phyloP scores from a whole-genome alignment of 2,329 filamentous ascomycete genomes.

The Sclerotinia borealis region DNA sequence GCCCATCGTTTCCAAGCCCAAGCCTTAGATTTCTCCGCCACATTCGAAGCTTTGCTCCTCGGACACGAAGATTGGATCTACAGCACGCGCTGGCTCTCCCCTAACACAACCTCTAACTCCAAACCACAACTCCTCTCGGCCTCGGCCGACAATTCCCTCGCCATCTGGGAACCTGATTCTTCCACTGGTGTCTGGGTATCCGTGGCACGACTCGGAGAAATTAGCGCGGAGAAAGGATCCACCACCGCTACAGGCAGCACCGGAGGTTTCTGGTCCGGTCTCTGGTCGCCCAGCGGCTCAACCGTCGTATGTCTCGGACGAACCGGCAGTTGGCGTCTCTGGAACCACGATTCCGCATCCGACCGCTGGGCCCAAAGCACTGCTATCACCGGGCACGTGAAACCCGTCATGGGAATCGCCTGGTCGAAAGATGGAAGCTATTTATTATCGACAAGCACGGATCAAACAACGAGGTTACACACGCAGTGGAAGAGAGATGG shows the following conservation, averaged over 20 bases:
- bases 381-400: conserved; percentile 78
- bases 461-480: conserved; percentile 89
- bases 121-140: conserved; percentile 74
- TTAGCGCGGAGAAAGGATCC: conserved; percentile 89
- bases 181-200: conserved; percentile 89
- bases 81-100: conserved; percentile 50
- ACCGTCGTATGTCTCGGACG: conserved; percentile 77
- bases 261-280: conserved; percentile 91
- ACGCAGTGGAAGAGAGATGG: conserved; percentile 61
- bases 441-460: conserved; percentile 79
- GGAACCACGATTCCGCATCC: conserved; percentile 56
- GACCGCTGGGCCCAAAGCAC: conserved; percentile 72
- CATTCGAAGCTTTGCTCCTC: conserved; percentile 87
- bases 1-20: conserved; percentile 66
- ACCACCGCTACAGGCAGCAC: conserved; percentile 94
- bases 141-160: conserved; percentile 90
- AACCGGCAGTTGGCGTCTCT: conserved; percentile 89
- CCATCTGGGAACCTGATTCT: conserved; percentile 84
- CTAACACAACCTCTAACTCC: conserved; percentile 22
- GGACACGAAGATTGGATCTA: conserved; percentile 99
- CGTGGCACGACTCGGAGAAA: conserved; percentile 78
- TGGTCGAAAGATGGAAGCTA: conserved; percentile 83
- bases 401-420: conserved; percentile 71
- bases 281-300: conserved; percentile 77
- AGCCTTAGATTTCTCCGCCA: conserved; percentile 64